Percentiles rank a stretch among this genome's conserved stretches.
phyloP scores from a whole-genome alignment of 345 rosid species.

The Cochlearia excelsa region DNA sequence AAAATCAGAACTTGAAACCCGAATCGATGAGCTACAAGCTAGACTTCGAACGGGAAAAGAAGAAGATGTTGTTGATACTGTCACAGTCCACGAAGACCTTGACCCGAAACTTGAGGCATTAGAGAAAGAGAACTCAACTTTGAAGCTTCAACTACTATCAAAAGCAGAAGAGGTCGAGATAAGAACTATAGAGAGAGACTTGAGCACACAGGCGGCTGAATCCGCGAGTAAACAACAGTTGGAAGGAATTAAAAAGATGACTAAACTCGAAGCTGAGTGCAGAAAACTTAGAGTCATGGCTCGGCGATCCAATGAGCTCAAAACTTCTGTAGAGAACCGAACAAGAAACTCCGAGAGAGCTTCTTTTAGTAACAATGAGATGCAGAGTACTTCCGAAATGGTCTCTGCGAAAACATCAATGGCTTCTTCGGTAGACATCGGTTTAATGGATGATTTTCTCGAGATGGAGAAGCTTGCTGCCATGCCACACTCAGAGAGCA shows the following conservation, averaged over 20 bases:
- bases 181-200: constrained; percentile 67
- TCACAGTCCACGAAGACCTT: constrained; percentile 40
- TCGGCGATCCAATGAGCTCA: constrained; percentile 53
- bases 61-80: constrained; percentile 28
- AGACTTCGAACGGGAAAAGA: constrained; percentile 40
- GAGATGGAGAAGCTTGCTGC: constrained; percentile 92
- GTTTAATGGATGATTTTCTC: constrained; percentile 95
- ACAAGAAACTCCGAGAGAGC: constrained; percentile 59
- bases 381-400: constrained; percentile 47
- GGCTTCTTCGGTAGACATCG: constrained; percentile 46
- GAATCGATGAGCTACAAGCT: constrained; percentile 44
- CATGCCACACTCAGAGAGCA: constrained; percentile 38
- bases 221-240: constrained; percentile 84
- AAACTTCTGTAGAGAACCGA: constrained; percentile 65
- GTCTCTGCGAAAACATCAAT: constrained; percentile 35
- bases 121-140: constrained; percentile 60
- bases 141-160: constrained; percentile 53
- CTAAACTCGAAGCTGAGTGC: constrained; percentile 79
- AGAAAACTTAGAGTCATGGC: constrained; percentile 55
- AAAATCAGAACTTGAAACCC: constrained; percentile 52
- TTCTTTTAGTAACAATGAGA: constrained; percentile 48
- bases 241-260: constrained; percentile 73
- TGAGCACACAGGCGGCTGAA: constrained; percentile 88
- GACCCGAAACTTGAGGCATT: constrained; percentile 48
- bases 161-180: constrained; percentile 55